Percentiles rank a stretch among this genome's conserved stretches.
These are phyloP conservation scores for Centrapalus pauciflorus DNA, from an alignment of 129 eudicot genomes.

Conservation along the genomic window DNA sequence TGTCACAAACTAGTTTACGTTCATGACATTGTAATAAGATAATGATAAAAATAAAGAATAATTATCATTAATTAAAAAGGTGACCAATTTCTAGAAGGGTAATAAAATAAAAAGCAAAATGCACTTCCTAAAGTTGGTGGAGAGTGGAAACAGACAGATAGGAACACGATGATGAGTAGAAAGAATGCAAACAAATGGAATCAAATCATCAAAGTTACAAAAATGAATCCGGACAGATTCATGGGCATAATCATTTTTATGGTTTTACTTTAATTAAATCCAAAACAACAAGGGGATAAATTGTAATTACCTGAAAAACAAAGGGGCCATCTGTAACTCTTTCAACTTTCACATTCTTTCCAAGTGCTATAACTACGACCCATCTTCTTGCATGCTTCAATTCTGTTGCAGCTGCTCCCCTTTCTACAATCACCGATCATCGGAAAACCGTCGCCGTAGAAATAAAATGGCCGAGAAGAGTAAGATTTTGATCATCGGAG, in stretches of 20 bases:
- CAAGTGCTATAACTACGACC: background rate
- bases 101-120: background rate
- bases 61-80: too few species aligned
- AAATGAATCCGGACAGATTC: constrained; percentile 18
- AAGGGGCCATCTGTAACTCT: background rate
- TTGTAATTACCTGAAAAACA: background rate
- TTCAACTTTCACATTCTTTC: background rate
- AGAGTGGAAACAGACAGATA: too few species aligned
- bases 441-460: background rate
- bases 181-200: background rate
- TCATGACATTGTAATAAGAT: too few species aligned
- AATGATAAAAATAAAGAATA: too few species aligned
- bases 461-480: constrained; percentile 33
- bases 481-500: constrained; percentile 44
- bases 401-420: background rate
- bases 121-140: background rate
- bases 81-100: background rate
- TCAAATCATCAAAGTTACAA: too few species aligned
- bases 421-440: constrained; percentile 1
- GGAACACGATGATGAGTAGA: too few species aligned
- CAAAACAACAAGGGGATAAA: background rate
- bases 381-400: constrained; percentile 2
- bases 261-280: background rate
- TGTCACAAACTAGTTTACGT: too few species aligned
- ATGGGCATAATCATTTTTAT: constrained; percentile 5